Evolutionary conservation across 1,139 yeast species (phyloP).

Genomic region (Kluyveromyces sp.): DNA sequence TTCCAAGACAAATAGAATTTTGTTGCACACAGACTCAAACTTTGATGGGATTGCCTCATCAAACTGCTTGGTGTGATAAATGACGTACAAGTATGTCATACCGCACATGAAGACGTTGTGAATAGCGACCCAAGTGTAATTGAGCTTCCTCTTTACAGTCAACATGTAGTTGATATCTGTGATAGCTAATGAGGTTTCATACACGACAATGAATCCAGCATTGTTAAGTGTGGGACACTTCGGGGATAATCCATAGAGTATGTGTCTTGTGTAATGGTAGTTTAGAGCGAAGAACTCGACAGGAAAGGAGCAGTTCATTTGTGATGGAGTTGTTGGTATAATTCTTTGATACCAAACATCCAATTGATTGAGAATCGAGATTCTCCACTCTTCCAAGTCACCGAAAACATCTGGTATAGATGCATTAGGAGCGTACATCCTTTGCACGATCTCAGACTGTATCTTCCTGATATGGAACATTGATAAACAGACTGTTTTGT

Average conservation of each 20-base stretch:
- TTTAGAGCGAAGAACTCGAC: conserved; percentile 63
- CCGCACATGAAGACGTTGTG: conserved; percentile 88
- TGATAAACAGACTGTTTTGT: conserved; percentile 33
- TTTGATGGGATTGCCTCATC: conserved; percentile 42
- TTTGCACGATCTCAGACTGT: conserved; percentile 71
- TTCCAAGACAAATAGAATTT: conserved; percentile 54
- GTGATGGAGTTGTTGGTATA: conserved; percentile 49
- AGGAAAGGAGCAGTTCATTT: conserved; percentile 72
- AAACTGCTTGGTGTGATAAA: conserved; percentile 61
- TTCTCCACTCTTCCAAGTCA: conserved; percentile 54
- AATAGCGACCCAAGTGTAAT: conserved; percentile 91
- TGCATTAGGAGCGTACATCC: conserved; percentile 56
- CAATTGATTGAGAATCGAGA: conserved; percentile 43
- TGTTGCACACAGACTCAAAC: conserved; percentile 48
- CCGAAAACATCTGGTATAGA: conserved; percentile 60
- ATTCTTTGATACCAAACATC: conserved; percentile 52
- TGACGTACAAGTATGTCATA: conserved; percentile 68
- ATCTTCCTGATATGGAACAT: conserved; percentile 39
- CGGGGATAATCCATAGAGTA: conserved; percentile 74
- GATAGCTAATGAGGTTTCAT: conserved; percentile 58
- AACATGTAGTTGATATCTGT: conserved; percentile 57
- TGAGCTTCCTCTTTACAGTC: conserved; percentile 50
- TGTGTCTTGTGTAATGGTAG: conserved; percentile 66
- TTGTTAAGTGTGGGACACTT: conserved; percentile 48
- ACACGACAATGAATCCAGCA: conserved; percentile 51